Conservation (phyloP, 176 grass and related monocot species). For the Dendrocalamus sinicus region DNA sequence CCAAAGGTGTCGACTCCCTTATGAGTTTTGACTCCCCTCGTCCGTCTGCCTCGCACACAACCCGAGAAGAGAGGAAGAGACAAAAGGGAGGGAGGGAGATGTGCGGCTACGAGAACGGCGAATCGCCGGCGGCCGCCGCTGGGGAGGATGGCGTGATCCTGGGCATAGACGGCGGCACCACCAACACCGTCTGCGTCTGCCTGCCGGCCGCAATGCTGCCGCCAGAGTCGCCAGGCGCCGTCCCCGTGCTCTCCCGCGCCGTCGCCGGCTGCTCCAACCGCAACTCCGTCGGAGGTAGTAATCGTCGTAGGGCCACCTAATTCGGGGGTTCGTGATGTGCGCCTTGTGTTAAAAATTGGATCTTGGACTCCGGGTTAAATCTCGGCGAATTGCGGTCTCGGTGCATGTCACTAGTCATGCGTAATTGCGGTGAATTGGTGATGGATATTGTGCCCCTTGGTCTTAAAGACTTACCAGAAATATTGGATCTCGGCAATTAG, state of each 20-base stretch:
- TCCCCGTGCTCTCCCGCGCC: slow-evolving; percentile 77
- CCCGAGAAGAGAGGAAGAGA: neutral
- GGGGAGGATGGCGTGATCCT: slow-evolving; percentile 70
- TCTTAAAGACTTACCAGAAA: neutral
- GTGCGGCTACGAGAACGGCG: slow-evolving; percentile 71
- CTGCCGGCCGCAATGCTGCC: slow-evolving; percentile 66
- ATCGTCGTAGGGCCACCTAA: neutral
- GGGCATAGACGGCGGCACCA: slow-evolving; percentile 91
- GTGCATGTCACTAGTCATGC: neutral
- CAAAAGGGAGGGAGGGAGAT: slow-evolving; percentile 36
- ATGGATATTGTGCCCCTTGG: neutral
- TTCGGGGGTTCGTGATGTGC: neutral
- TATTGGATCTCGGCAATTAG: slow-evolving; percentile 8
- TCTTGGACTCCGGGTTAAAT: slow-evolving; percentile 30
- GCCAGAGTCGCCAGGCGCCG: slow-evolving; percentile 44
- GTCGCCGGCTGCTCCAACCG: slow-evolving; percentile 90
- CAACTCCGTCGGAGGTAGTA: slow-evolving; percentile 95
- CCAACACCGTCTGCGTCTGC: slow-evolving; percentile 97
- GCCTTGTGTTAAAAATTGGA: neutral
- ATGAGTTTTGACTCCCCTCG: slow-evolving; percentile 34
- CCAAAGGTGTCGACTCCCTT: neutral
- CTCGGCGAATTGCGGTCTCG: slow-evolving; percentile 24
- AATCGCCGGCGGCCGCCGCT: slow-evolving; percentile 34
- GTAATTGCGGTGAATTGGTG: neutral
- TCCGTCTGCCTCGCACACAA: neutral